phyloP scores from a whole-genome alignment of 2,329 filamentous ascomycete species.

The Fusarium sambucinum region DNA sequence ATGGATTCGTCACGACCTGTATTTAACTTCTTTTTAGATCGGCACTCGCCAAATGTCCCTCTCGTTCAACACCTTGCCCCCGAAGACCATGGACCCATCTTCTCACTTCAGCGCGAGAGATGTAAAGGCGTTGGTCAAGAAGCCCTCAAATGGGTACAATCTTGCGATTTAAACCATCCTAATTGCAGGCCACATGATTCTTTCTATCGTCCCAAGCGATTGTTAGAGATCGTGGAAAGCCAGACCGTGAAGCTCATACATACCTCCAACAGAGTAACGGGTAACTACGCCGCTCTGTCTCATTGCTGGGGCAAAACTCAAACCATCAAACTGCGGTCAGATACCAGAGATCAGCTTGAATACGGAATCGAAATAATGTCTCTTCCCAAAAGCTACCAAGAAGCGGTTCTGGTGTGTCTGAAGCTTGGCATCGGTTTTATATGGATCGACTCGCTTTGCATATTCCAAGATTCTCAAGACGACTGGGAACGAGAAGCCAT shows the following conservation, averaged over 20 bases:
- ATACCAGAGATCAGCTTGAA: background rate
- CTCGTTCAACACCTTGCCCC: background rate
- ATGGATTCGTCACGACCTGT: background rate
- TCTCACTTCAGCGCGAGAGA: background rate
- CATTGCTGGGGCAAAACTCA: background rate
- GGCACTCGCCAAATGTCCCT: background rate
- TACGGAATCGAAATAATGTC: background rate
- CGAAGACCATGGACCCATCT: background rate
- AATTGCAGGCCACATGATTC: background rate
- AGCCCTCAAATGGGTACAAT: background rate
- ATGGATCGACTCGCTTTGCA: background rate
- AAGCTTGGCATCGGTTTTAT: background rate
- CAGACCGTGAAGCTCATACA: background rate
- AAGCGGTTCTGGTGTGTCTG: background rate
- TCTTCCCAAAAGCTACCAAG: background rate
- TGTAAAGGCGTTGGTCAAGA: background rate
- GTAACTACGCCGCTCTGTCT: background rate
- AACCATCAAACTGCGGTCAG: background rate
- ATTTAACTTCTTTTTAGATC: background rate
- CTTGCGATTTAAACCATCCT: background rate
- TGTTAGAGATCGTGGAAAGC: background rate
- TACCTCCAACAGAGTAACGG: background rate
- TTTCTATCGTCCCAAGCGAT: background rate
- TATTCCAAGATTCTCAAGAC: background rate
- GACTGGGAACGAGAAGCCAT: background rate